Evolutionary conservation across 352 stramenopile species (phyloP).

Genomic region (Phytopythium mirpurense): DNA sequence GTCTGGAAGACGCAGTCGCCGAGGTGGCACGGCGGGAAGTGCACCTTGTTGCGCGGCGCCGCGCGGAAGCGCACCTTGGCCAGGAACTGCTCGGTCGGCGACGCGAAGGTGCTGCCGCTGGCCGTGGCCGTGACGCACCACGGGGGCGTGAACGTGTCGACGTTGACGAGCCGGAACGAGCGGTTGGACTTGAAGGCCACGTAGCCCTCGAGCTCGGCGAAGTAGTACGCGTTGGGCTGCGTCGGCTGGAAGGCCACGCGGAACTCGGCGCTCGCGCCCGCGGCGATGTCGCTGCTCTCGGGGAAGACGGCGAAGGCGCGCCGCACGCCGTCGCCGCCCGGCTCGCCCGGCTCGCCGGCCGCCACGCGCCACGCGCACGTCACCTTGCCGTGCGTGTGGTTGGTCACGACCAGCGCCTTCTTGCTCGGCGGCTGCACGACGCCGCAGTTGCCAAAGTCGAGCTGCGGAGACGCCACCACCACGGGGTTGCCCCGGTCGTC

Average conservation of each 20-base stretch:
- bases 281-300: slow-evolving; percentile 65
- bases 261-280: slow-evolving; percentile 74
- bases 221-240: slow-evolving; percentile 84
- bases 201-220: slow-evolving; percentile 84
- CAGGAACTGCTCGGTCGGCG: slow-evolving; percentile 81
- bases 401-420: slow-evolving; percentile 74
- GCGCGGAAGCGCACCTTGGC: slow-evolving; percentile 73
- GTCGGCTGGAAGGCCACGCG: slow-evolving; percentile 76
- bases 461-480: slow-evolving; percentile 24
- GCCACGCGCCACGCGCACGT: slow-evolving; percentile 70
- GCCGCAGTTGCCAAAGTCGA: slow-evolving; percentile 80
- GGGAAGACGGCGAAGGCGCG: slow-evolving; percentile 75
- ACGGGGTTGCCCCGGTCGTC: slow-evolving; percentile 59
- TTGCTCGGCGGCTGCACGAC: slow-evolving; percentile 56
- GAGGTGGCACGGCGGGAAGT: slow-evolving; percentile 86
- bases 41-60: slow-evolving; percentile 44
- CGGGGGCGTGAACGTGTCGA: slow-evolving; percentile 88
- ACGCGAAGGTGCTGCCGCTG: slow-evolving; percentile 87
- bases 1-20: slow-evolving; percentile 90
- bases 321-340: background rate
- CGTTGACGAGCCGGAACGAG: slow-evolving; percentile 92
- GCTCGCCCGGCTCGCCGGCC: background rate
- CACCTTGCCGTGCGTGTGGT: slow-evolving; percentile 86
- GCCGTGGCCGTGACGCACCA: slow-evolving; percentile 79
- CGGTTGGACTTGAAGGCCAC: slow-evolving; percentile 91